A percentile compares a stretch with the other conserved stretches of the same genome.
Conservation (phyloP, 2,329 filamentous ascomycete species). For the Furcasterigmium furcatum region DNA sequence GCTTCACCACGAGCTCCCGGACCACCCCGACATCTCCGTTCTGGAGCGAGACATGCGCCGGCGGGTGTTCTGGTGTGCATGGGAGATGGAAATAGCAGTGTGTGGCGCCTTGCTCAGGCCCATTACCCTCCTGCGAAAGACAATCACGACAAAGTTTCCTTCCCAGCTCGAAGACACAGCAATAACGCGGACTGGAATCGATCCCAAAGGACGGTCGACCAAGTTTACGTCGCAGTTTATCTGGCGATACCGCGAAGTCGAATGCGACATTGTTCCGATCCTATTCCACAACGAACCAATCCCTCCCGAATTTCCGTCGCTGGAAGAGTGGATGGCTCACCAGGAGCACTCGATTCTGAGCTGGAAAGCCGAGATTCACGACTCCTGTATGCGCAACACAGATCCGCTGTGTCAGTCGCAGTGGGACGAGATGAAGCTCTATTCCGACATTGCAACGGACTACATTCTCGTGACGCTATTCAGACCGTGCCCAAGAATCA, state of each 20-base stretch:
- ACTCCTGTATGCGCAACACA: background rate
- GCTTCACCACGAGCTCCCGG: background rate
- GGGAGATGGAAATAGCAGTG: constrained; percentile 1
- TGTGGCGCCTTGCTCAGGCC: background rate
- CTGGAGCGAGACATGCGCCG: background rate
- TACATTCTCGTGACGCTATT: background rate
- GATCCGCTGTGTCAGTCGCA: background rate
- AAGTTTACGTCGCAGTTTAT: background rate
- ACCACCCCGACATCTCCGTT: background rate
- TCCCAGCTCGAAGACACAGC: constrained; percentile 1
- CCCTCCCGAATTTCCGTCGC: background rate
- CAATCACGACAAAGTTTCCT: background rate
- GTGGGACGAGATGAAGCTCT: constrained; percentile 4
- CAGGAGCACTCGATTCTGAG: background rate
- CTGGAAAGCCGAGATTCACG: background rate
- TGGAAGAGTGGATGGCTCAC: background rate
- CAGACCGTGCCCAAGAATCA: constrained; percentile 1
- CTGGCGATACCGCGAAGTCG: background rate
- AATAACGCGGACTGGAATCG: background rate
- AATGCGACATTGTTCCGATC: background rate
- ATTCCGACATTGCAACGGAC: background rate
- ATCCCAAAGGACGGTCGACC: background rate
- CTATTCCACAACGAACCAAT: constrained; percentile 1
- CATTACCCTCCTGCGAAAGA: background rate
- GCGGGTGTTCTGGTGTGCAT: constrained; percentile 2